phyloP scores from a whole-genome alignment of 345 rosid genomes.

The Stellera chamaejasme region DNA sequence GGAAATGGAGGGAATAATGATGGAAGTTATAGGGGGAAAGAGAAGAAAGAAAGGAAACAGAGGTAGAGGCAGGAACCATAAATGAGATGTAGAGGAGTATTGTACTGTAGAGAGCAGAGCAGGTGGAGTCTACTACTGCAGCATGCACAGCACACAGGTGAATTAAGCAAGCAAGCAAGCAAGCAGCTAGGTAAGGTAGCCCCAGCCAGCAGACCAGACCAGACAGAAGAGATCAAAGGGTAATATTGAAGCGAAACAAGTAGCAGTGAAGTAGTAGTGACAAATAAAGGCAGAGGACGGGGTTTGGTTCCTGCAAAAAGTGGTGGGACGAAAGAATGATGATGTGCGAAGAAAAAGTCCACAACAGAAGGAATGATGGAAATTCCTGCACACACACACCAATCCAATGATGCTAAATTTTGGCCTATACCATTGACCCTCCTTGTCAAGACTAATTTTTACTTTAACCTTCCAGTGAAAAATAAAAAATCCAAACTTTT shows the following conservation, averaged over 20 bases:
- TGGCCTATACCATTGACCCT: background rate
- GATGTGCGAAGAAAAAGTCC: too few relatives aligned
- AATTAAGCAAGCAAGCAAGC: too few relatives aligned
- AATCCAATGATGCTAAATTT: constrained; percentile 19
- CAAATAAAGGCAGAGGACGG: background rate
- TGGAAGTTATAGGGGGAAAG: too few relatives aligned
- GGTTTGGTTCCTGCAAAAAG: background rate
- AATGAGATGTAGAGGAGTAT: constrained; percentile 6
- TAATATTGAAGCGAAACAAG: background rate
- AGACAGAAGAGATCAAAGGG: constrained; percentile 4
- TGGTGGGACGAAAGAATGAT: background rate
- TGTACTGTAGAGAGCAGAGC: background rate
- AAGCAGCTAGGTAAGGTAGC: too few relatives aligned
- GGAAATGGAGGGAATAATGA: too few relatives aligned
- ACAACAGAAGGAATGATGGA: constrained; percentile 25
- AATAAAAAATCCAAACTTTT: too few relatives aligned
- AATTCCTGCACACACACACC: constrained; percentile 16
- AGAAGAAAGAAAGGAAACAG: background rate
- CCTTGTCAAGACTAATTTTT: too few relatives aligned
- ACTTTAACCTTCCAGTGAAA: too few relatives aligned
- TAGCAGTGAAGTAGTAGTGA: background rate
- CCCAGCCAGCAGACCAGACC: background rate
- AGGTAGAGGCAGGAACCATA: constrained; percentile 10
- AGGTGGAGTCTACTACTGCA: background rate
- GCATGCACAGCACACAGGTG: too few relatives aligned